Conservation (phyloP, 2,329 filamentous ascomycete species). For the Trichoderma harzianum region DNA sequence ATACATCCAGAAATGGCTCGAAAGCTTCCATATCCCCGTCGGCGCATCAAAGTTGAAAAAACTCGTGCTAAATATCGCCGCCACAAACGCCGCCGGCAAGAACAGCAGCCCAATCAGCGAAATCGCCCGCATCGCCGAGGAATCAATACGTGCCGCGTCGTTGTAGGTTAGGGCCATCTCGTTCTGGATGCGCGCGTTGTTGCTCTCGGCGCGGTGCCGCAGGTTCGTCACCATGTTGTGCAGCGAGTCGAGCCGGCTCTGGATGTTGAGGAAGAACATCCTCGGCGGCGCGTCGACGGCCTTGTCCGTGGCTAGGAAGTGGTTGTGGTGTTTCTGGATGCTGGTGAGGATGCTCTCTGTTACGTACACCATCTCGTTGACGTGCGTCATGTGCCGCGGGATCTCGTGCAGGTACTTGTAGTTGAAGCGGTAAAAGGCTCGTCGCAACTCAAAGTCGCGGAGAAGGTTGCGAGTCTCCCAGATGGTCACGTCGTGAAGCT, state of each 20-base stretch:
- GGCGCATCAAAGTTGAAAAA: constrained; percentile 38
- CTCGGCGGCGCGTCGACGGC: neutral
- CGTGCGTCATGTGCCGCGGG: constrained; percentile 43
- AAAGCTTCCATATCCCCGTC: constrained; percentile 28
- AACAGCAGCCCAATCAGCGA: constrained; percentile 48
- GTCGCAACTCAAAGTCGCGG: constrained; percentile 31
- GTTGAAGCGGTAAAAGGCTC: constrained; percentile 21
- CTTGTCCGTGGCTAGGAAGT: constrained; percentile 13
- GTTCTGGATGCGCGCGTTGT: constrained; percentile 47
- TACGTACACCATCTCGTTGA: constrained; percentile 41
- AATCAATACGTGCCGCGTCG: constrained; percentile 43
- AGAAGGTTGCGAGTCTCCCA: constrained; percentile 39
- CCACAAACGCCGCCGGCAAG: constrained; percentile 50
- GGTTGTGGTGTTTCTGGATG: constrained; percentile 33
- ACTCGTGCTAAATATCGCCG: constrained; percentile 44
- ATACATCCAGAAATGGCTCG: constrained; percentile 35
- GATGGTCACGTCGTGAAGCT: constrained; percentile 34
- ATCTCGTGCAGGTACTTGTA: constrained; percentile 40
- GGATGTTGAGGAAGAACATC: constrained; percentile 23
- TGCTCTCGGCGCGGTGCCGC: constrained; percentile 36
- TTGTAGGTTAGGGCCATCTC: constrained; percentile 54
- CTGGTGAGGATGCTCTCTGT: constrained; percentile 30
- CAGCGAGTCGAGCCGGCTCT: constrained; percentile 32
- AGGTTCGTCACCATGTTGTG: constrained; percentile 35
- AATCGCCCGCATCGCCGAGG: constrained; percentile 50